These are phyloP conservation scores for Botrytis tulipae DNA, from an alignment of 2,329 filamentous ascomycete genomes.

Conservation along the genomic window DNA sequence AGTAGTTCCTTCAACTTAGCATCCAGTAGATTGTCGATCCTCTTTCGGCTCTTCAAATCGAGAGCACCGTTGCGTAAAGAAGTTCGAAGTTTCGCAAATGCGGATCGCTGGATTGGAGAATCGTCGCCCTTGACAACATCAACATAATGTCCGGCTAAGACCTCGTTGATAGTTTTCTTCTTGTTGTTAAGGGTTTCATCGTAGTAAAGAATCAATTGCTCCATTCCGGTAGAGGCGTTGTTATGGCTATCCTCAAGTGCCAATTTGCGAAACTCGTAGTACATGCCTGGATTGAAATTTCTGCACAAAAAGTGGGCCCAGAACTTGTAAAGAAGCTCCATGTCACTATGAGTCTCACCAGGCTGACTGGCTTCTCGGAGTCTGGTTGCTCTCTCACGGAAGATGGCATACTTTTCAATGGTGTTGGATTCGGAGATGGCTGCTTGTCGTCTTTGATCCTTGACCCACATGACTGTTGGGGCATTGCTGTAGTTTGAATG, in stretches of 20 bases:
- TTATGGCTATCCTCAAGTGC: constrained; percentile 63
- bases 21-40: constrained; percentile 52
- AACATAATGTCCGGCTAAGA: constrained; percentile 55
- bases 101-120: constrained; percentile 42
- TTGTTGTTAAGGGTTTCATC: constrained; percentile 53
- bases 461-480: constrained; percentile 42
- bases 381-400: constrained; percentile 44
- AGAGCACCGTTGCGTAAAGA: constrained; percentile 54
- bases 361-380: constrained; percentile 39
- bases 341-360: constrained; percentile 51
- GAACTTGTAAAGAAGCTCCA: constrained; percentile 69
- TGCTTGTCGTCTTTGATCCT: constrained; percentile 38
- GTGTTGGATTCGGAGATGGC: constrained; percentile 39
- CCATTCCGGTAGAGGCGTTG: constrained; percentile 55
- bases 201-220: constrained; percentile 65
- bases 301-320: constrained; percentile 71
- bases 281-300: constrained; percentile 74
- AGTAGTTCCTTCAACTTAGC: constrained; percentile 51
- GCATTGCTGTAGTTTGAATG: constrained; percentile 29
- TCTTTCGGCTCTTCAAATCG: constrained; percentile 56
- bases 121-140: constrained; percentile 51
- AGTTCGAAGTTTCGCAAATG: constrained; percentile 51
- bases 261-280: constrained; percentile 67
- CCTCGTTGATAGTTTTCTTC: constrained; percentile 49
- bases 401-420: constrained; percentile 40